Percentiles rank a stretch among this genome's conserved stretches.
Evolutionary conservation across 345 rosid species (phyloP).

Genomic region (Pistacia integerrima): DNA sequence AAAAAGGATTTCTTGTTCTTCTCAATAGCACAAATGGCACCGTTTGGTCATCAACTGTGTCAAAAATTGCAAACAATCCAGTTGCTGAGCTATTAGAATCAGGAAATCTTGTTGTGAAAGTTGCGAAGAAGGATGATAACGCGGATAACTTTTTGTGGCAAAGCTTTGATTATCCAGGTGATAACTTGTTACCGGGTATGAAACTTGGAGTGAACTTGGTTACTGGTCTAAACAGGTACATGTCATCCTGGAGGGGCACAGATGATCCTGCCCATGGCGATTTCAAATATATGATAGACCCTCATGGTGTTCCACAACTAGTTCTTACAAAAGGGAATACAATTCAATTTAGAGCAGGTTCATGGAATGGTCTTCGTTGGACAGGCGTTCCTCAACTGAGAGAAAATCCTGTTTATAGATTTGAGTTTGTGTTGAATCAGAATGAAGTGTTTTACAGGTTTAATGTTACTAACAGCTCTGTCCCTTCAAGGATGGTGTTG

Average conservation of each 20-base stretch:
- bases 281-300: conserved; percentile 30
- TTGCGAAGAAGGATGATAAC: conserved; percentile 16
- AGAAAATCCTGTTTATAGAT: conserved; percentile 10
- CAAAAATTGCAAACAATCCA: conserved; percentile 10
- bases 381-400: conserved; percentile 8
- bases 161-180: conserved; percentile 42
- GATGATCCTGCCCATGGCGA: conserved; percentile 46
- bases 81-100: conserved; percentile 24
- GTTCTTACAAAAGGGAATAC: conserved; percentile 18
- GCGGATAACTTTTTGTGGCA: conserved; percentile 17
- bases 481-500: background rate
- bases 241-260: conserved; percentile 39
- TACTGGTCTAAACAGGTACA: conserved; percentile 30
- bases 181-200: conserved; percentile 52
- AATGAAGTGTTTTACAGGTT: conserved; percentile 1
- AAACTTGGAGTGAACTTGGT: conserved; percentile 43
- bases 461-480: background rate
- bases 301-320: conserved; percentile 43
- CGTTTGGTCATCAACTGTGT: conserved; percentile 41
- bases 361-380: conserved; percentile 54
- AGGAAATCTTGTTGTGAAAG: conserved; percentile 53
- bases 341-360: conserved; percentile 39
- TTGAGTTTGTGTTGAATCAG: conserved; percentile 9
- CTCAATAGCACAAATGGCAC: conserved; percentile 4
- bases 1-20: conserved; percentile 22